These are phyloP conservation scores for Fusarium pseudograminearum DNA, from an alignment of 2,329 filamentous ascomycete genomes.

Conservation along the genomic window DNA sequence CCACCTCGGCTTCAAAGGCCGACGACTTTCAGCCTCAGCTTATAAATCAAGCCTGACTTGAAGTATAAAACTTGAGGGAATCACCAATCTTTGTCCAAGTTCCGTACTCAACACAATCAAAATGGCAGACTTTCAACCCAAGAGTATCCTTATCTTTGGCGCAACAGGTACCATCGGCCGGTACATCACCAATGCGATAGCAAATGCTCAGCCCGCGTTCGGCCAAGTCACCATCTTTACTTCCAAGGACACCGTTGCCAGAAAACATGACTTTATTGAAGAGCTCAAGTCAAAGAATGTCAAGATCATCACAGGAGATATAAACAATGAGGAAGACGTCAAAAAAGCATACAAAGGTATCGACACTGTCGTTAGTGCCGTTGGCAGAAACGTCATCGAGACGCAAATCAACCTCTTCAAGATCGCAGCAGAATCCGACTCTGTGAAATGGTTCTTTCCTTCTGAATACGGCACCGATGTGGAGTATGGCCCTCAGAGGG, in stretches of 20 bases:
- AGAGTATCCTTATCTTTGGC: constrained; percentile 50
- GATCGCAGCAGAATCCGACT: constrained; percentile 65
- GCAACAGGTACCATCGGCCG: constrained; percentile 58
- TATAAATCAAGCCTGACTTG: background rate
- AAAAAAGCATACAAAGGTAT: constrained; percentile 70
- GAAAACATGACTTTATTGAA: constrained; percentile 39
- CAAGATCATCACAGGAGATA: constrained; percentile 47
- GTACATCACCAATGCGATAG: constrained; percentile 56
- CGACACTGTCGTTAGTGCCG: constrained; percentile 74
- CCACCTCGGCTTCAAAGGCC: constrained; percentile 16
- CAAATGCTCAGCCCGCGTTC: constrained; percentile 52
- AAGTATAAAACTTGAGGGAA: background rate
- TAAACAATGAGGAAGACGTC: constrained; percentile 59
- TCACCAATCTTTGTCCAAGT: background rate
- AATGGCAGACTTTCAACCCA: constrained; percentile 40
- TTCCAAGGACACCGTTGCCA: constrained; percentile 26
- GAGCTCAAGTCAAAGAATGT: constrained; percentile 41
- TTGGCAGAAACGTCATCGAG: constrained; percentile 72
- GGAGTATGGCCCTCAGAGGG: constrained; percentile 69
- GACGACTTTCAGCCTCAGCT: background rate
- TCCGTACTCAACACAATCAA: background rate
- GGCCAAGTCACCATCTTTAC: constrained; percentile 54
- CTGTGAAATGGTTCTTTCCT: constrained; percentile 73
- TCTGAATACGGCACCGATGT: constrained; percentile 76
- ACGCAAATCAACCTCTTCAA: constrained; percentile 71